A percentile compares a stretch with the other conserved stretches of the same genome.
phyloP scores from a whole-genome alignment of 2,329 filamentous ascomycete genomes.

The Chrysoporthe puriensis region DNA sequence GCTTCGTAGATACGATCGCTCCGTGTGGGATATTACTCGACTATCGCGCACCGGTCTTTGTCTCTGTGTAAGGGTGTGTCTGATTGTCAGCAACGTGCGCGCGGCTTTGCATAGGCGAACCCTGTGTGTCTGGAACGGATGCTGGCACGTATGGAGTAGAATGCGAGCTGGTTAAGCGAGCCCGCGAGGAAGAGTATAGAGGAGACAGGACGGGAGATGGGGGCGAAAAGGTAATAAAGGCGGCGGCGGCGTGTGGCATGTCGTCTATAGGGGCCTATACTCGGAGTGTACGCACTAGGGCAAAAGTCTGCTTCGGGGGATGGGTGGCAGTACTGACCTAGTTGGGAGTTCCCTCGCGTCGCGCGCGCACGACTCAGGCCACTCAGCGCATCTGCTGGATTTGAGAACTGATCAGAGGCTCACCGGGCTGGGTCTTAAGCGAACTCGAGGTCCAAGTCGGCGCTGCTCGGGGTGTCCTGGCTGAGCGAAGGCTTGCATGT shows the following conservation, averaged over 20 bases:
- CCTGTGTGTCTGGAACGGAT: constrained; percentile 11
- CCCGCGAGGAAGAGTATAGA: not conserved
- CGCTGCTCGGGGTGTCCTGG: not conserved
- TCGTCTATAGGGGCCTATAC: constrained; percentile 1
- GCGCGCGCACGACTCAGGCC: constrained; percentile 4
- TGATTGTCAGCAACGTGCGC: constrained; percentile 13
- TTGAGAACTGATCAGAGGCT: not conserved
- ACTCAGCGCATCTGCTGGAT: not conserved
- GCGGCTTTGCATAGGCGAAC: constrained; percentile 14
- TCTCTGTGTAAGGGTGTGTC: constrained; percentile 8
- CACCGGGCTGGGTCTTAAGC: not conserved
- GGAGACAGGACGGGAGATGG: not conserved
- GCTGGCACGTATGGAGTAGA: not conserved
- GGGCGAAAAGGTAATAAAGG: not conserved
- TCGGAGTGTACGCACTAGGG: constrained; percentile 4
- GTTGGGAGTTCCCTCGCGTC: not conserved
- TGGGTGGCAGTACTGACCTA: not conserved
- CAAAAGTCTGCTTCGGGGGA: not conserved
- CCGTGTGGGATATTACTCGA: not conserved
- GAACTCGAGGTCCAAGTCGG: not conserved
- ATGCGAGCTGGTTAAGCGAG: constrained; percentile 12
- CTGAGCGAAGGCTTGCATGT: not conserved
- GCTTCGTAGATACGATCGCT: not conserved
- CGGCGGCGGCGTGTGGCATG: not conserved
- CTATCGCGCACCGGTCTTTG: not conserved